Evolutionary conservation across 1,284 basidiomycete species (phyloP).

Genomic region (Meira nashicola): DNA sequence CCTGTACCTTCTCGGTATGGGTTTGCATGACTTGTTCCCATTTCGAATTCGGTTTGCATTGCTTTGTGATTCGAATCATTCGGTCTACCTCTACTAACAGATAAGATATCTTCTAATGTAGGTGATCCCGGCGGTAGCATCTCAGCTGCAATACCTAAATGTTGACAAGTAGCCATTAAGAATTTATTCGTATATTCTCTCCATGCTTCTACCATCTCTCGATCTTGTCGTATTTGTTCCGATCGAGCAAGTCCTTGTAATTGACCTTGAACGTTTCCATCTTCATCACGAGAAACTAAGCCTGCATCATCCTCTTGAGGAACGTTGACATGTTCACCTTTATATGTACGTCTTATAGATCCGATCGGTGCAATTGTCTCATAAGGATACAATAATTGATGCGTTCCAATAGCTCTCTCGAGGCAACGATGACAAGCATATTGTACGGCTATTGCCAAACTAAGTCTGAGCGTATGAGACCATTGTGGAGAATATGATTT

Average conservation of each 20-base stretch:
- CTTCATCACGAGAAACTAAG: slow-evolving; percentile 13
- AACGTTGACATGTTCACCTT: not conserved
- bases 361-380: not conserved
- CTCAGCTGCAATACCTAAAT: slow-evolving; percentile 32
- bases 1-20: slow-evolving; percentile 16
- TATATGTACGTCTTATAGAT: not conserved
- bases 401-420: slow-evolving; percentile 22
- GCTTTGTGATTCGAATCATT: slow-evolving; percentile 11
- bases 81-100: slow-evolving; percentile 15
- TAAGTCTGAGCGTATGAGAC: slow-evolving; percentile 34
- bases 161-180: slow-evolving; percentile 44
- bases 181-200: slow-evolving; percentile 33
- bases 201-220: slow-evolving; percentile 25
- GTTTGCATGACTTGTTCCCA: slow-evolving; percentile 24
- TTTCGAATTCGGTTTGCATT: slow-evolving; percentile 13
- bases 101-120: slow-evolving; percentile 35
- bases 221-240: slow-evolving; percentile 7
- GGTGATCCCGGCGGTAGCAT: slow-evolving; percentile 29
- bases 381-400: slow-evolving; percentile 3
- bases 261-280: not conserved
- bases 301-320: slow-evolving; percentile 7
- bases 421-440: slow-evolving; percentile 31
- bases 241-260: slow-evolving; percentile 4
- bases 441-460: slow-evolving; percentile 38
- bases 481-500: slow-evolving; percentile 39